phyloP scores from a whole-genome alignment of 345 rosid genomes.

The thale cress (Arabidopsis thaliana) region DNA sequence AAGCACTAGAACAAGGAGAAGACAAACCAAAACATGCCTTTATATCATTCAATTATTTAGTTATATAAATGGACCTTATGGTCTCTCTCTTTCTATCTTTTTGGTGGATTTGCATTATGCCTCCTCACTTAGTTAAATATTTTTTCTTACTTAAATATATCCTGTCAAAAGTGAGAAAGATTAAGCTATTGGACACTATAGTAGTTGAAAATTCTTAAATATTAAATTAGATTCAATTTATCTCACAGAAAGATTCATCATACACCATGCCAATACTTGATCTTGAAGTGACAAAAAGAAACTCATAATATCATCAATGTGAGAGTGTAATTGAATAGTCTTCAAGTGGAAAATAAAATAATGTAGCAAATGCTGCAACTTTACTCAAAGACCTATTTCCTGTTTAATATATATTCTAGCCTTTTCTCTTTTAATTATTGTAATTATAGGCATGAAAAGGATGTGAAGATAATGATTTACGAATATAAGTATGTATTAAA shows the following conservation, averaged over 20 bases:
- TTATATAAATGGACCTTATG: slow-evolving; percentile 29
- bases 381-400: slow-evolving; percentile 39
- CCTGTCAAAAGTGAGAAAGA: slow-evolving; percentile 37
- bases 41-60: slow-evolving; percentile 37
- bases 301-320: slow-evolving; percentile 39
- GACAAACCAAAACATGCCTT: slow-evolving; percentile 52
- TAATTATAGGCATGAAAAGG: slow-evolving; percentile 30
- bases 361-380: slow-evolving; percentile 45
- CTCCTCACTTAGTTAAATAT: slow-evolving; percentile 27
- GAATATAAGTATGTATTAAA: slow-evolving; percentile 23
- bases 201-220: slow-evolving; percentile 28
- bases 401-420: slow-evolving; percentile 12
- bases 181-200: slow-evolving; percentile 2
- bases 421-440: slow-evolving; percentile 21
- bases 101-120: slow-evolving; percentile 39
- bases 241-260: slow-evolving; percentile 36
- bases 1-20: slow-evolving; percentile 50
- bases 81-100: slow-evolving; percentile 35
- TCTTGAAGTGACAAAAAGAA: slow-evolving; percentile 50
- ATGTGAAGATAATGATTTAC: slow-evolving; percentile 39
- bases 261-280: slow-evolving; percentile 44
- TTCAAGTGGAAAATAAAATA: slow-evolving; percentile 46
- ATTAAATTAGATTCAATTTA: slow-evolving; percentile 31
- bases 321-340: slow-evolving; percentile 42
- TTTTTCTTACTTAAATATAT: slow-evolving; percentile 28